Evolutionary conservation across 2,329 filamentous ascomycete species (phyloP).

Genomic region (Alternaria burnsii): DNA sequence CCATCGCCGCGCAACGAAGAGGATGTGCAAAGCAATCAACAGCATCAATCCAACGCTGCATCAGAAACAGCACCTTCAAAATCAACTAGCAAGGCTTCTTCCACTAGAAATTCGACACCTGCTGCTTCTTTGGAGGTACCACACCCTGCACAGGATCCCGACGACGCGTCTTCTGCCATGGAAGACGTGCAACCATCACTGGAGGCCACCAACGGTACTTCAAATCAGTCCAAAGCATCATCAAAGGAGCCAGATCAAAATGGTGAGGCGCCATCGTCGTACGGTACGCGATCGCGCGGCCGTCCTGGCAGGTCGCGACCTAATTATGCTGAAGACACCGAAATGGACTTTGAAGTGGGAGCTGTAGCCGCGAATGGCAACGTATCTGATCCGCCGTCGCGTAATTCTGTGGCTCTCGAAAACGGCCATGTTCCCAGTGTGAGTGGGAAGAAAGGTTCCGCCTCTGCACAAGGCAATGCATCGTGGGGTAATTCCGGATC

Average conservation of each 20-base stretch:
- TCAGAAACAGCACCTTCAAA: slow-evolving; percentile 42
- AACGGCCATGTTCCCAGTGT: slow-evolving; percentile 41
- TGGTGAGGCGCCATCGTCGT: slow-evolving; percentile 65
- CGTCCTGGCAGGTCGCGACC: slow-evolving; percentile 79
- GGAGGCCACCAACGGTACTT: slow-evolving; percentile 38
- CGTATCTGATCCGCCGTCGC: slow-evolving; percentile 54
- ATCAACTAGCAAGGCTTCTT: slow-evolving; percentile 46
- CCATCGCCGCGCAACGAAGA: slow-evolving; percentile 41
- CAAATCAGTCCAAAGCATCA: slow-evolving; percentile 41
- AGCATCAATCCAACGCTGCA: slow-evolving; percentile 30
- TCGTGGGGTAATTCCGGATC: slow-evolving; percentile 48
- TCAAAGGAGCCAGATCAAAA: slow-evolving; percentile 46
- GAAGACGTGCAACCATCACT: slow-evolving; percentile 42
- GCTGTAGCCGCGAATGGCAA: slow-evolving; percentile 67
- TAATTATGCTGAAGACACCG: slow-evolving; percentile 96
- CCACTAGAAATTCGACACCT: slow-evolving; percentile 46
- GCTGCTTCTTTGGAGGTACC: slow-evolving; percentile 38
- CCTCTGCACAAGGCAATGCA: slow-evolving; percentile 52
- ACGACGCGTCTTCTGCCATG: slow-evolving; percentile 37
- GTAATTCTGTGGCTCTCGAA: slow-evolving; percentile 45
- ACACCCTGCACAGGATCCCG: slow-evolving; percentile 32
- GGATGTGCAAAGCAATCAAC: slow-evolving; percentile 37
- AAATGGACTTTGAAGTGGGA: slow-evolving; percentile 82
- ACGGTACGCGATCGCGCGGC: slow-evolving; percentile 94
- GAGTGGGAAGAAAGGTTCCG: slow-evolving; percentile 51